phyloP scores from a whole-genome alignment of 2,329 filamentous ascomycete genomes.

The Alternaria panax region DNA sequence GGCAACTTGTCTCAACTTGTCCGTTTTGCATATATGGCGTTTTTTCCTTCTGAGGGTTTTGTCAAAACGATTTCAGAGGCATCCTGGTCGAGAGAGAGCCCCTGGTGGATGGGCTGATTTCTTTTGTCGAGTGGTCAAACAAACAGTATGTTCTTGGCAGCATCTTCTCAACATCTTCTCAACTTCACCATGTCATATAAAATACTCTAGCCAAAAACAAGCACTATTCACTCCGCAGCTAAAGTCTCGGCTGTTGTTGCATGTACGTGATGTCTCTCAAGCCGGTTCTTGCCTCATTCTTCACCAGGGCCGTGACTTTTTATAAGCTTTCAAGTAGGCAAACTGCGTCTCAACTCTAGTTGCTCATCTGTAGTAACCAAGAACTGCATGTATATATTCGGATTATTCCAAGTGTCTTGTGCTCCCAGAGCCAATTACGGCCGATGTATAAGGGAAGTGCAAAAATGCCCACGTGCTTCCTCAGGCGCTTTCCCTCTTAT shows the following conservation, averaged over 20 bases:
- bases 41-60: constrained; percentile 8
- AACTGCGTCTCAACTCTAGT: neutral
- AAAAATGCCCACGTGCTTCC: neutral
- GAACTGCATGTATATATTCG: neutral
- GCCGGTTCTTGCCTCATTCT: neutral
- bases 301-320: too few relatives aligned
- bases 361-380: neutral
- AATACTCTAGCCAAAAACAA: constrained; percentile 3
- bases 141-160: constrained; percentile 4
- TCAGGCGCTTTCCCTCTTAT: neutral
- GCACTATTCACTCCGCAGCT: neutral
- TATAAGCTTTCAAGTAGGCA: neutral
- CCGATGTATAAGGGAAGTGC: neutral
- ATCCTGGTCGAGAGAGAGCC: neutral
- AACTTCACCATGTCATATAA: constrained; percentile 4
- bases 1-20: constrained; percentile 9
- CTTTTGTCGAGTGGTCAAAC: constrained; percentile 3
- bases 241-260: neutral
- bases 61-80: neutral
- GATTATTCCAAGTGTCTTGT: neutral
- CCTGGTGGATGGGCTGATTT: constrained; percentile 3
- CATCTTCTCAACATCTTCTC: constrained; percentile 2
- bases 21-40: constrained; percentile 17
- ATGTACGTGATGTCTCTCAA: neutral
- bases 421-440: neutral